Evolutionary conservation across 1,284 basidiomycete genomes (phyloP).

Genomic region (Ceratobasidium sp.): DNA sequence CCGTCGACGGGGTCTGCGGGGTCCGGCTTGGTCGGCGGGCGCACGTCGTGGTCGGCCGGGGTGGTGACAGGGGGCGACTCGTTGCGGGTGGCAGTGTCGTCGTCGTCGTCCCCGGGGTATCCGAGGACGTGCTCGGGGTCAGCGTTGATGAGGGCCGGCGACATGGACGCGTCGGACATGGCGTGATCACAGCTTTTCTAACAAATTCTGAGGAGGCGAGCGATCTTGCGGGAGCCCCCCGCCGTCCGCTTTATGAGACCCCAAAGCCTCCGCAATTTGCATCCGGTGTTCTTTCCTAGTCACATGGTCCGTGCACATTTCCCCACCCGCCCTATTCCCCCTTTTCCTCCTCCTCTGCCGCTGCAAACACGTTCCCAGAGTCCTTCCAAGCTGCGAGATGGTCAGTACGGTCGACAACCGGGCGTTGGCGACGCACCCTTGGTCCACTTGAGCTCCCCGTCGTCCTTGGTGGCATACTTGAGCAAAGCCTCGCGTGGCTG

Average conservation of each 20-base stretch:
- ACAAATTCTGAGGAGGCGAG: conserved; percentile 35
- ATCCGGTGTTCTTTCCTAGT: conserved; percentile 30
- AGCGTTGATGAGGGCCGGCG: conserved; percentile 28
- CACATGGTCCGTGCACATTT: conserved; percentile 35
- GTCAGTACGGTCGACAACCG: too few relatives aligned
- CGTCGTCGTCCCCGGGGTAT: conserved; percentile 49
- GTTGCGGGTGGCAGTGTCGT: conserved; percentile 52
- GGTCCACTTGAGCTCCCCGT: conserved; percentile 82
- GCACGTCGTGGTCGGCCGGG: conserved; percentile 51
- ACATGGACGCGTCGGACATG: conserved; percentile 34
- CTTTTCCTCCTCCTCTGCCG: conserved; percentile 60
- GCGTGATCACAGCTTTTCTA: conserved; percentile 20
- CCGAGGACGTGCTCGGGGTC: conserved; percentile 55
- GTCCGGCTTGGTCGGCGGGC: conserved; percentile 55
- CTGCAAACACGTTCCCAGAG: conserved; percentile 74
- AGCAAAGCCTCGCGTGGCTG: conserved; percentile 96
- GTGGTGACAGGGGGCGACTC: conserved; percentile 49
- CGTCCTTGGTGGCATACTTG: conserved; percentile 83
- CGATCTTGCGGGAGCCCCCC: conserved; percentile 29
- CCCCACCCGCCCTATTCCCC: conserved; percentile 57
- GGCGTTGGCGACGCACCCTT: conserved; percentile 61
- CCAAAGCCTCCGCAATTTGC: conserved; percentile 36
- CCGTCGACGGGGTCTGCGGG: conserved; percentile 57
- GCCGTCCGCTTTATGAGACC: conserved; percentile 32
- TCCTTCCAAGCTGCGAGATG: conserved; percentile 70